These are phyloP conservation scores for Penicillium expansum DNA, from an alignment of 2,329 filamentous ascomycete species.

Conservation along the genomic window DNA sequence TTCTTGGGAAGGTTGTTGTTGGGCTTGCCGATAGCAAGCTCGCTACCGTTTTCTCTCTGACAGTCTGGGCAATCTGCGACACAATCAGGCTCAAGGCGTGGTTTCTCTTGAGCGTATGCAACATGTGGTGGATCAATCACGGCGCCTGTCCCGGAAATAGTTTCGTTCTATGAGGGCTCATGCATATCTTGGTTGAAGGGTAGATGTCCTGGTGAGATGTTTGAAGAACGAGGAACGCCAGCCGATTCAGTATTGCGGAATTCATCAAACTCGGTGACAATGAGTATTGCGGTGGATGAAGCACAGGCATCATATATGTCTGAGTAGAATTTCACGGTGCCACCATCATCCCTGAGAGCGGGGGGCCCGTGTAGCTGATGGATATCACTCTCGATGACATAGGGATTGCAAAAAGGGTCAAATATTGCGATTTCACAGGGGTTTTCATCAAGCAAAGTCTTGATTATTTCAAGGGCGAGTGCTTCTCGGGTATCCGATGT, in stretches of 20 bases:
- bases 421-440: constrained; percentile 17
- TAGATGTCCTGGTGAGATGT: not conserved
- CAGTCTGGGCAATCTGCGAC: constrained; percentile 18
- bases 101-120: not conserved
- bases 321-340: constrained; percentile 16
- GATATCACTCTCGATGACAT: constrained; percentile 10
- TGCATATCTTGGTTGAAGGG: not conserved
- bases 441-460: constrained; percentile 15
- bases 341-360: constrained; percentile 17
- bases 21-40: not conserved
- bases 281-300: constrained; percentile 15
- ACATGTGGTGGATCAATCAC: not conserved
- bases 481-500: constrained; percentile 72
- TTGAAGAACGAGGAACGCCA: not conserved
- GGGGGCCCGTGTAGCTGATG: constrained; percentile 10
- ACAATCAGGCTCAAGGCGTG: constrained; percentile 12
- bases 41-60: constrained; percentile 5
- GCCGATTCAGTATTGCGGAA: constrained; percentile 10
- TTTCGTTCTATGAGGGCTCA: not conserved
- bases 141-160: not conserved
- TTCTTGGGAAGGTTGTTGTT: constrained; percentile 6
- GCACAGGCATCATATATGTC: constrained; percentile 14
- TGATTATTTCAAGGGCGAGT: constrained; percentile 47
- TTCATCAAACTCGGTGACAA: constrained; percentile 21
- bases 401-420: constrained; percentile 16